Base-by-base conservation (phyloP, 495 filamentous ascomycete genomes). In the Aspergillus mulundensis region DNA sequence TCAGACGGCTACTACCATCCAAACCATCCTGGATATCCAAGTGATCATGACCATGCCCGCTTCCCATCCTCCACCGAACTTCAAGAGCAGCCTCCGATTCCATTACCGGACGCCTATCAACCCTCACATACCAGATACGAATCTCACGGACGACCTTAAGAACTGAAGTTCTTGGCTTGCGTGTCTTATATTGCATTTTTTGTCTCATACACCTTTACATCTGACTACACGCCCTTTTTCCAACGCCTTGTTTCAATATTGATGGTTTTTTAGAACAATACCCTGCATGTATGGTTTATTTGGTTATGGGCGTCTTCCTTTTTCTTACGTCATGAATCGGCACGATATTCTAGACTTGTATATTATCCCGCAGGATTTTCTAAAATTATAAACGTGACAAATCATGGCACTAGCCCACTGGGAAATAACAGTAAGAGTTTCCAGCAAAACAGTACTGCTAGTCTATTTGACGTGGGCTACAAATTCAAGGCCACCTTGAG, bases 41-140 rank as follows among this genome's bases (percentile, higher is more conserved):
- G 34, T 24, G 25, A 43, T 19, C 41, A 21, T 36, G 32, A 30
- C 23, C 41, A 46, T 34, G 24, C 39, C 12, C 36, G 38, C 18
- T 56, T 56, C 20, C 53, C 59, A 16, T 57, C 54, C 25, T 57
- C 58, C 7, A 48, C 47, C 15, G 34, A 42, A 1, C 61, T 66
- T 20, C 60, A 66, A 44, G 66, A 72, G 48, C 66, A 71, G 24
- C 60, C 60, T 0, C 72, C 72, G 7, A 72, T 75, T 30, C 70
- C 72, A 40, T 60, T 75, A 32, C 68, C 69, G 8, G 70, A 73
- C 23, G 52, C 65, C 2, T 72, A 70, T 46, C 62, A 65, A 45
- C 66, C 69, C 20, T 61, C 69, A 38, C 61, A 69, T n/a, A 64
- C 61, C 0, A 65, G 65, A 18, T 65, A 69, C 23, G 65, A 67